Base-by-base conservation (phyloP, 768 basidiomycete genomes). In the Tubosaeta brunneosetosa region DNA sequence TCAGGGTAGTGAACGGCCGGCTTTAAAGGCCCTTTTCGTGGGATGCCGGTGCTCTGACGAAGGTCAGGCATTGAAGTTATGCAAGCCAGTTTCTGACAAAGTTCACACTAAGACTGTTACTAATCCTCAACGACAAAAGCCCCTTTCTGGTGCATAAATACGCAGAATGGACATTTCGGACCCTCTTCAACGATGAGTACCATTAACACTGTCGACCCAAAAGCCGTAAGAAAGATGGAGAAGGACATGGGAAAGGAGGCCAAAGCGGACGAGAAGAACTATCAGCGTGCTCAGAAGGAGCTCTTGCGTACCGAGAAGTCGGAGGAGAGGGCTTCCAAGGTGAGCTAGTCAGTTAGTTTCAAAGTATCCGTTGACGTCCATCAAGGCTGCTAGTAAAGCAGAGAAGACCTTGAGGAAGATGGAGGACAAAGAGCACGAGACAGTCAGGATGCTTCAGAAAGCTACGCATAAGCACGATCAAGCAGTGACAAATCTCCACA, bases 1-100 rank as follows among this genome's bases (percentile, higher is more conserved):
- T 78, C 76, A 4, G 72, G 71, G 56, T 85, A 84, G 63, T 84
- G 84, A 29, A 84, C 84, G 32, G 72, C 63, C 13, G 72, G 76
- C 44, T 71, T 73, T 22, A 51, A 52, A n/a, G 53, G 25, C 12
- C 55, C 58, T 25, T 41, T 56, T 26, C 44, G 55, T 44, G 58
- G 52, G 25, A 9, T 26, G 51, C 34, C 58, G 60, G 44, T 52
- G 47, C 32, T 59, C 53, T 31, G 50, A n/a, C 29, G 47, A 40
- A 17, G 52, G 19, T 57, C 51, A 22, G 55, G 40, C 55, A 61
- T 57, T 50, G 58, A 22, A 22, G 22, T 22, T 22, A 22, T 22
- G 22, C 22, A 22, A 22, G 22, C 22, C 22, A 22, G 22, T 22
- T 3, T 22, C 22, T 22, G 22, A 22, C 22, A 22, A 22, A 22